A percentile compares a stretch with the other conserved stretches of the same genome.
These are phyloP conservation scores for Teunomyces panamensis DNA, from an alignment of 805 yeast species.

Conservation along the genomic window DNA sequence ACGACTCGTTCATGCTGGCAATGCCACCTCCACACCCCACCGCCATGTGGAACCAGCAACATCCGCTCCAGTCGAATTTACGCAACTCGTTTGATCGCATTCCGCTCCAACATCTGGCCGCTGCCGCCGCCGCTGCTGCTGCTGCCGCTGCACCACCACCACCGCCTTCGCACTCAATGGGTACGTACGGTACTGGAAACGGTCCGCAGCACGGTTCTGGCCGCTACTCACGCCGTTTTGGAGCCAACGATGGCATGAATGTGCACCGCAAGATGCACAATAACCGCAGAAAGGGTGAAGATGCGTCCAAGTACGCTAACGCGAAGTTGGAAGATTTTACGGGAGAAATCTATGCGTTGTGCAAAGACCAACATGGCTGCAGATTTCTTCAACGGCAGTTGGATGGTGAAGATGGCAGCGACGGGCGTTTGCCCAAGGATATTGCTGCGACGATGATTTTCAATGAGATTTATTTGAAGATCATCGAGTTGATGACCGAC, in stretches of 20 bases:
- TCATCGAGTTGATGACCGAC: slow-evolving; percentile 87
- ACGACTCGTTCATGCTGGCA: background rate
- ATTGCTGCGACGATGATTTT: slow-evolving; percentile 72
- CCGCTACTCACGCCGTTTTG: slow-evolving; percentile 1
- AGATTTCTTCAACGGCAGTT: slow-evolving; percentile 86
- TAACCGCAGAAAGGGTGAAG: slow-evolving; percentile 52
- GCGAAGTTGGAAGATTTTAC: slow-evolving; percentile 66
- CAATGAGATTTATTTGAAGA: slow-evolving; percentile 71
- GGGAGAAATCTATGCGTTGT: slow-evolving; percentile 73
- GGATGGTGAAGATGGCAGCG: slow-evolving; percentile 35
- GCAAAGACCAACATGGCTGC: slow-evolving; percentile 97
- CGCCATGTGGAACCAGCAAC: slow-evolving; percentile 16
- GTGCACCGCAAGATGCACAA: slow-evolving; percentile 43
- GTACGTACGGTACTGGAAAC: background rate
- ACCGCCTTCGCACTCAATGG: background rate
- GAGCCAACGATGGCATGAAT: slow-evolving; percentile 28
- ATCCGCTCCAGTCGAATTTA: slow-evolving; percentile 1
- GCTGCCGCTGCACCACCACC: background rate
- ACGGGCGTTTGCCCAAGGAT: slow-evolving; percentile 18
- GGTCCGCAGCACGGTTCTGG: background rate
- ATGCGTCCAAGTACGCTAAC: slow-evolving; percentile 65
- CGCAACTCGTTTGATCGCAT: slow-evolving; percentile 5
- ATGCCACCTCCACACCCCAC: slow-evolving; percentile 3
- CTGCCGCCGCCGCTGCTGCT: background rate
- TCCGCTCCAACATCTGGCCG: background rate